Percentiles rank a stretch among this genome's conserved stretches.
These are phyloP conservation scores for Coemansia sp. DNA, from an alignment of 192 early-diverging fungal species.

Conservation along the genomic window DNA sequence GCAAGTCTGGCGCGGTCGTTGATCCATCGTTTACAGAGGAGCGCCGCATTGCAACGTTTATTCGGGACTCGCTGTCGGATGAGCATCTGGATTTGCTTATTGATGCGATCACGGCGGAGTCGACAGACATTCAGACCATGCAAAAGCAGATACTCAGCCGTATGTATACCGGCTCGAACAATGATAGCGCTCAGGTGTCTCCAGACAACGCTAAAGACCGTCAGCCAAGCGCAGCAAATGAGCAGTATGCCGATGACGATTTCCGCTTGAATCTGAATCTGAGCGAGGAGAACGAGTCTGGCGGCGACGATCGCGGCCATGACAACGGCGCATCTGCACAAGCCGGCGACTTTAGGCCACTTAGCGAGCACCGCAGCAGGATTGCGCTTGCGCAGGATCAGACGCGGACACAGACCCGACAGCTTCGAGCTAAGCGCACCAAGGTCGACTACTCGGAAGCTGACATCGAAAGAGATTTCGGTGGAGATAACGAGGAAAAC, in stretches of 20 bases:
- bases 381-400: background rate
- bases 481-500: background rate
- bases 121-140: conserved; percentile 22
- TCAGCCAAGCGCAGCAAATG: background rate
- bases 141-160: conserved; percentile 14
- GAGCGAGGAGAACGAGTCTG: conserved; percentile 10
- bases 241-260: background rate
- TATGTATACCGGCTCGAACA: background rate
- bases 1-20: background rate
- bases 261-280: conserved; percentile 17
- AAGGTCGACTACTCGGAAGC: background rate
- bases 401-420: background rate
- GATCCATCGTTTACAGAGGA: conserved; percentile 38
- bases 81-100: conserved; percentile 28
- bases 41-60: conserved; percentile 33
- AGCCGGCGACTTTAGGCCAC: background rate
- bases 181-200: background rate
- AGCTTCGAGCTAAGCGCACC: background rate
- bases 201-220: background rate
- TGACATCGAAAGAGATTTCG: background rate
- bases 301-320: background rate
- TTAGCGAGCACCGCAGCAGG: background rate
- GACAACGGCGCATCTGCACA: background rate
- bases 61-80: conserved; percentile 29
- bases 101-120: conserved; percentile 20